phyloP scores from a whole-genome alignment of 495 filamentous ascomycete genomes.

The Paragyromitra xinjiangensis region DNA sequence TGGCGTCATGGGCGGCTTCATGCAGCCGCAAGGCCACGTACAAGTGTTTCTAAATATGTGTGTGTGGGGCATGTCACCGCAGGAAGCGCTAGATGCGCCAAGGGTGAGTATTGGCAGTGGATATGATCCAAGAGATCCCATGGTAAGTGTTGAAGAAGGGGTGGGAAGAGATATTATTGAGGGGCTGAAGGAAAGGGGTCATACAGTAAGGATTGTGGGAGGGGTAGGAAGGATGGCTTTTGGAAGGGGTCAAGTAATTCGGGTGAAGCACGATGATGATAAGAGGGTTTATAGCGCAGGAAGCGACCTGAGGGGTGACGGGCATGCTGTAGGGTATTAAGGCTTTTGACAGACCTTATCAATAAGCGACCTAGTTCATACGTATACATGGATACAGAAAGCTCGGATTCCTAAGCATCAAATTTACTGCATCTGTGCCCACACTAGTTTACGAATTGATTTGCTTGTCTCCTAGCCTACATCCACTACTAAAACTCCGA shows the following conservation, averaged over 20 bases:
- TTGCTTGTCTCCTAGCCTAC: not conserved
- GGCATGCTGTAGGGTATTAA: conserved; percentile 59
- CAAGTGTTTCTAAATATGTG: conserved; percentile 93
- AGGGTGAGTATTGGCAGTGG: conserved; percentile 74
- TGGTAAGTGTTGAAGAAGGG: conserved; percentile 85
- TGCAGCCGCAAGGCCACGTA: conserved; percentile 98
- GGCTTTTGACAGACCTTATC: not conserved
- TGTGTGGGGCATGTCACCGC: conserved; percentile 80
- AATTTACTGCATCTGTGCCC: not conserved
- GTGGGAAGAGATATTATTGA: conserved; percentile 72
- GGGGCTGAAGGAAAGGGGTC: conserved; percentile 74
- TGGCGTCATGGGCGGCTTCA: conserved; percentile 98
- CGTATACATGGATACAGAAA: not conserved
- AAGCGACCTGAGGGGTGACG: conserved; percentile 89
- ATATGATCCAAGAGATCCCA: conserved; percentile 59
- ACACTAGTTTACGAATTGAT: not conserved
- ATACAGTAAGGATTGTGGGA: conserved; percentile 73
- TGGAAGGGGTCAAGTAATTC: conserved; percentile 89
- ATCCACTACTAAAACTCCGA: not conserved
- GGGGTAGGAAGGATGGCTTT: conserved; percentile 77
- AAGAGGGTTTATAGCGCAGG: conserved; percentile 79
- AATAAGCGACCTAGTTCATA: not conserved
- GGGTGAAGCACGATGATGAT: conserved; percentile 75
- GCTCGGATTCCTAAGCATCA: not conserved
- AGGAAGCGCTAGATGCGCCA: conserved; percentile 90